Conservation (phyloP, 768 basidiomycete species). For the Hypholoma sublateritium region DNA sequence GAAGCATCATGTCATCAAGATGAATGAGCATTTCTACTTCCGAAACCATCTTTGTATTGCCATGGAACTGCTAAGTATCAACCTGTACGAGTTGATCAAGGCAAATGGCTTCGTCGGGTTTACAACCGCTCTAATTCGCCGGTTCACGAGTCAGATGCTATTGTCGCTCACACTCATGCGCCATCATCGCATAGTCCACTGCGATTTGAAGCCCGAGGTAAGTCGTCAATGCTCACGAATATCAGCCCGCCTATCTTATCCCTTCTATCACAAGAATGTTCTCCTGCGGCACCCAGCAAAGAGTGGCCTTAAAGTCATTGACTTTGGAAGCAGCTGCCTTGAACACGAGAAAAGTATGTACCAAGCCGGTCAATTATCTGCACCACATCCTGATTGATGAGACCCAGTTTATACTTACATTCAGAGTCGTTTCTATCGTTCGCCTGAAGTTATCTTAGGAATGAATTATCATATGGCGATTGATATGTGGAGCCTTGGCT, state of each 20-base stretch:
- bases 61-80: slow-evolving; percentile 97
- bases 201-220: slow-evolving; percentile 98
- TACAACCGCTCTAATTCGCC: slow-evolving; percentile 89
- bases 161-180: slow-evolving; percentile 90
- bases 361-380: neutral
- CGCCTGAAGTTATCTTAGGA: slow-evolving; percentile 97
- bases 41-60: slow-evolving; percentile 97
- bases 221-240: slow-evolving; percentile 17
- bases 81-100: slow-evolving; percentile 98
- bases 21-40: slow-evolving; percentile 99
- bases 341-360: slow-evolving; percentile 95
- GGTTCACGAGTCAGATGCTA: slow-evolving; percentile 96
- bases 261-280: slow-evolving; percentile 67
- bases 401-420: slow-evolving; percentile 95
- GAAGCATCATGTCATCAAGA: slow-evolving; percentile 95
- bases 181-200: slow-evolving; percentile 97
- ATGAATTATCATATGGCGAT: slow-evolving; percentile 99
- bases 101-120: slow-evolving; percentile 99
- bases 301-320: slow-evolving; percentile 97
- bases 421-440: slow-evolving; percentile 99
- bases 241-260: neutral
- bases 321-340: slow-evolving; percentile 98
- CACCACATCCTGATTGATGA: slow-evolving; percentile 1
- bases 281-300: slow-evolving; percentile 92
- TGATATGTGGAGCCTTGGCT: slow-evolving; percentile 99